Conservation (phyloP, 192 early-diverging fungal genomes). For the Dissophora ornata region DNA sequence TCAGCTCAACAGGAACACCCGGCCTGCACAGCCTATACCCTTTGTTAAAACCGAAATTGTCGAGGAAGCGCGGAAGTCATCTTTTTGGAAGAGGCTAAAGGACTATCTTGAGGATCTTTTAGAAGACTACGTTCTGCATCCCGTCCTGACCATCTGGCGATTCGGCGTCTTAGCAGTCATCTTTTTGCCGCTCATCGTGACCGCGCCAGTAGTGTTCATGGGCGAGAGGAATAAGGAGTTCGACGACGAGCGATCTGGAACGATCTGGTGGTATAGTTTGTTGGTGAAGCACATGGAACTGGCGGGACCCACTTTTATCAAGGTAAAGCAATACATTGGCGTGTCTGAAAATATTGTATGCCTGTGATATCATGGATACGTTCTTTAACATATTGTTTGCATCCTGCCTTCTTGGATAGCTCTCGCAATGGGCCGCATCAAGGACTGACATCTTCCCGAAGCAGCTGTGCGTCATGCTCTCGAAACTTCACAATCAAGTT, state of each 20-base stretch:
- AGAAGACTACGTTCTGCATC: slow-evolving; percentile 65
- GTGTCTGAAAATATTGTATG: neutral
- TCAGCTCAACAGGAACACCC: neutral
- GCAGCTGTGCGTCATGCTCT: slow-evolving; percentile 79
- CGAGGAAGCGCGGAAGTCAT: slow-evolving; percentile 9
- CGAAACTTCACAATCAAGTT: slow-evolving; percentile 84
- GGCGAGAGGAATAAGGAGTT: slow-evolving; percentile 59
- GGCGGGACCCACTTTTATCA: slow-evolving; percentile 97
- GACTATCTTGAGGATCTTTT: slow-evolving; percentile 45
- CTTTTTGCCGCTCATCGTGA: slow-evolving; percentile 76
- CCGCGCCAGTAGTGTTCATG: slow-evolving; percentile 68
- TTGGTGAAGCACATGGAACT: slow-evolving; percentile 82
- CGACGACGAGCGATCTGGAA: slow-evolving; percentile 64
- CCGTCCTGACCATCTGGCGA: slow-evolving; percentile 64
- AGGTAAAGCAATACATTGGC: slow-evolving; percentile 61
- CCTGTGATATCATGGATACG: neutral
- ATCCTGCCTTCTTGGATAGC: slow-evolving; percentile 37
- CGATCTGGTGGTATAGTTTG: slow-evolving; percentile 88
- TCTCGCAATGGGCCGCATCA: slow-evolving; percentile 95
- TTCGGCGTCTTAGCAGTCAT: slow-evolving; percentile 70
- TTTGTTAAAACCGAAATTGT: slow-evolving; percentile 35
- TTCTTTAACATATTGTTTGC: neutral
- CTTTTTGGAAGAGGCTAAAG: slow-evolving; percentile 29
- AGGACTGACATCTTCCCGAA: slow-evolving; percentile 87
- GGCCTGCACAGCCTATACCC: slow-evolving; percentile 23